phyloP scores from a whole-genome alignment of 139 green algal species.

The Picochlorum sp. region DNA sequence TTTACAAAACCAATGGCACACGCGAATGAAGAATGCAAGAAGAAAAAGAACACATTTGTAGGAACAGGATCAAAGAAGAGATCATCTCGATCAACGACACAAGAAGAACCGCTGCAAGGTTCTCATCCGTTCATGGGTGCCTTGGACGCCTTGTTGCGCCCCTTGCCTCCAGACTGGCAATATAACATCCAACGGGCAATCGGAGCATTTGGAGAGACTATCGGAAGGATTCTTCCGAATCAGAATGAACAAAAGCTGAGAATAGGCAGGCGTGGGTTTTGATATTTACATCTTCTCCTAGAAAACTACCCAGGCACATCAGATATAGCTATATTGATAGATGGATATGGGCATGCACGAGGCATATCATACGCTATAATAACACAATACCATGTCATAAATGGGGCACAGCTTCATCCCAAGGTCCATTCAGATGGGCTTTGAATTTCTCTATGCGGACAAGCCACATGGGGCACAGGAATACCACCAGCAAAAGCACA shows the following conservation, averaged over 20 bases:
- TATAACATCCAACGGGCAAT: too few species aligned
- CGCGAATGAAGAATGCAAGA: constrained; percentile 13
- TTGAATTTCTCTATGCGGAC: constrained; percentile 86
- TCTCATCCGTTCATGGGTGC: neutral
- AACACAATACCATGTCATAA: neutral
- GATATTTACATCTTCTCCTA: too few species aligned
- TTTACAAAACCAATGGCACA: neutral
- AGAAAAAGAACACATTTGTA: constrained; percentile 9
- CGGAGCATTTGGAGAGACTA: too few species aligned
- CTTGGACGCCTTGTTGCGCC: too few species aligned
- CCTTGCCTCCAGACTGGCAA: too few species aligned
- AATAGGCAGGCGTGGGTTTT: too few species aligned
- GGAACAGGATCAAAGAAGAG: constrained; percentile 5
- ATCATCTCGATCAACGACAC: neutral
- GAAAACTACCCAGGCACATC: too few species aligned
- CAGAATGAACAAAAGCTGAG: too few species aligned
- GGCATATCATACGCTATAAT: too few species aligned
- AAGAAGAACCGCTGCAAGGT: neutral
- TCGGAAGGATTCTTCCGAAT: too few species aligned
- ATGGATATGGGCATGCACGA: too few species aligned
- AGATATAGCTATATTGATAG: too few species aligned
- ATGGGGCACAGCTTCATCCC: constrained; percentile 71
- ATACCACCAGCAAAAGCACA: constrained; percentile 33
- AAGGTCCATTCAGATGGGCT: constrained; percentile 78
- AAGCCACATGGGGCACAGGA: constrained; percentile 70